Conservation (phyloP, 441 rosid species). For the Arabidopsis lyrata region DNA sequence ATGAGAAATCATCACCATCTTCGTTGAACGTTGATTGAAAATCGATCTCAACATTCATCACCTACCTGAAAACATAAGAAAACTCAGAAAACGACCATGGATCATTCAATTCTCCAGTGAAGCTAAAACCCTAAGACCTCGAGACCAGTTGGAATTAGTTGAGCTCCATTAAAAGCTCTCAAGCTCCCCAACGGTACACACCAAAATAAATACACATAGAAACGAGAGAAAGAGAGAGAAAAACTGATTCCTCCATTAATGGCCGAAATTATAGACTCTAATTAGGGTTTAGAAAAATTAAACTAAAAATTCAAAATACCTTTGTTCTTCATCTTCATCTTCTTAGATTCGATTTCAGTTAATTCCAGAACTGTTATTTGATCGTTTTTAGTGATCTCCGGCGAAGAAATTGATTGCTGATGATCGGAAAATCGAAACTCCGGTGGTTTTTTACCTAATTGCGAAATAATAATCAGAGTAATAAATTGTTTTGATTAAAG, state of each 20-base stretch:
- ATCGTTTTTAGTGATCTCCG: neutral
- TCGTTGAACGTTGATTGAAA: slow-evolving; percentile 7
- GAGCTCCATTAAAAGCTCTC: slow-evolving; percentile 38
- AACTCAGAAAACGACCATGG: slow-evolving; percentile 3
- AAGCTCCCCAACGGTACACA: slow-evolving; percentile 34
- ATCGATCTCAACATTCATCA: slow-evolving; percentile 20
- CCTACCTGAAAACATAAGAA: slow-evolving; percentile 34
- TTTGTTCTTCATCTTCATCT: slow-evolving; percentile 17
- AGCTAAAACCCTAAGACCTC: slow-evolving; percentile 43
- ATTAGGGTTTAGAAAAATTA: neutral
- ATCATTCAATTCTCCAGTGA: slow-evolving; percentile 20
- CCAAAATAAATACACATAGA: slow-evolving; percentile 36
- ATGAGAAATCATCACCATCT: slow-evolving; percentile 24
- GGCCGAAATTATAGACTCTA: slow-evolving; percentile 23
- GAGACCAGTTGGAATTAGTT: slow-evolving; percentile 39
- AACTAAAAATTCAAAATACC: slow-evolving; percentile 19
- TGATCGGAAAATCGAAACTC: slow-evolving; percentile 11
- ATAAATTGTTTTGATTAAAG: slow-evolving; percentile 5
- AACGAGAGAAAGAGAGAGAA: slow-evolving; percentile 22
- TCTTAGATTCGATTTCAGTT: neutral
- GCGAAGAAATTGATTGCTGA: neutral
- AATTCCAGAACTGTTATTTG: no score
- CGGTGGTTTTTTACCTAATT: neutral
- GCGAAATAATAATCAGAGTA: slow-evolving; percentile 11
- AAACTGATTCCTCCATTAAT: slow-evolving; percentile 38